Conservation (phyloP, 2,329 filamentous ascomycete genomes). For the Fusarium graminum region DNA sequence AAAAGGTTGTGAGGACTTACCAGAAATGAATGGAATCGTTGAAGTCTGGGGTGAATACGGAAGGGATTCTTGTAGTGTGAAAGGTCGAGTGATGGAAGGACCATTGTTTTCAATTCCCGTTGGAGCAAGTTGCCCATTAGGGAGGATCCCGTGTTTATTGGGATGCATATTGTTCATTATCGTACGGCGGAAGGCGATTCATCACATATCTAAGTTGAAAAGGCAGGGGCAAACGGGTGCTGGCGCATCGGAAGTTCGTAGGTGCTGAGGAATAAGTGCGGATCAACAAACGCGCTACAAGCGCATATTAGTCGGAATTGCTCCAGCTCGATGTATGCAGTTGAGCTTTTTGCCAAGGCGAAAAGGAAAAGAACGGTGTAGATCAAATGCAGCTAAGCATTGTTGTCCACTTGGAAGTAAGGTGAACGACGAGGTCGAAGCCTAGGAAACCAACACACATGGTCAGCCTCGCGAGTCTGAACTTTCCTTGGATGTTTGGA, state of each 20-base stretch:
- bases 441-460: slow-evolving; percentile 40
- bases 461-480: slow-evolving; percentile 45
- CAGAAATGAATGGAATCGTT: slow-evolving; percentile 81
- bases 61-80: slow-evolving; percentile 79
- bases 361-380: neutral
- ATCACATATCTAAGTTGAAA: slow-evolving; percentile 52
- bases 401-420: slow-evolving; percentile 35
- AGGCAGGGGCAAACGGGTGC: slow-evolving; percentile 47
- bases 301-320: slow-evolving; percentile 15
- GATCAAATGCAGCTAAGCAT: slow-evolving; percentile 45
- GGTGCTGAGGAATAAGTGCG: slow-evolving; percentile 12
- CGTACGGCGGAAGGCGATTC: slow-evolving; percentile 46
- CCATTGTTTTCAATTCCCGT: slow-evolving; percentile 43
- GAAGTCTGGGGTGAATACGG: slow-evolving; percentile 87
- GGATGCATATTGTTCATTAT: slow-evolving; percentile 52
- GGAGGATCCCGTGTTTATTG: slow-evolving; percentile 49
- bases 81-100: slow-evolving; percentile 58
- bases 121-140: slow-evolving; percentile 53
- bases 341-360: slow-evolving; percentile 4
- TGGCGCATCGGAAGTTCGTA: slow-evolving; percentile 46
- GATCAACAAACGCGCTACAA: slow-evolving; percentile 23
- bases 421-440: slow-evolving; percentile 39
- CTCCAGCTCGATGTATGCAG: neutral
- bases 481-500: slow-evolving; percentile 38
- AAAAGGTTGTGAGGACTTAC: slow-evolving; percentile 59